These are phyloP conservation scores for Megacollybia platyphylla DNA, from an alignment of 1,284 basidiomycete genomes.

Conservation along the genomic window DNA sequence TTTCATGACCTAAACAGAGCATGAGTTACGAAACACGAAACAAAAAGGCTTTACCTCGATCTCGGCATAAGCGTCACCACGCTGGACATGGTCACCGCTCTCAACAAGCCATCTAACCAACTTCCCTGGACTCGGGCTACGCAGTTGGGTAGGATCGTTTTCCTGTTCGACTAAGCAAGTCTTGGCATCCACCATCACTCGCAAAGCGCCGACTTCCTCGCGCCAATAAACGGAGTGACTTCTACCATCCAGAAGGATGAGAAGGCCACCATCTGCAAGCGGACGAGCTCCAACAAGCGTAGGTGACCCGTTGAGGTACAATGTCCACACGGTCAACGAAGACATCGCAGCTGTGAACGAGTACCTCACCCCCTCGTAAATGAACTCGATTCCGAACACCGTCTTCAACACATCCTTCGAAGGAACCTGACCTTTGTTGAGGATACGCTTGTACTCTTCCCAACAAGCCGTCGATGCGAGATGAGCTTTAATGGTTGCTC, in stretches of 20 bases:
- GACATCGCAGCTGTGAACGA: conserved; percentile 93
- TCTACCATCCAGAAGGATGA: conserved; percentile 85
- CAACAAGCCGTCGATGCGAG: conserved; percentile 84
- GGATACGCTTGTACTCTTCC: conserved; percentile 87
- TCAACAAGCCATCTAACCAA: conserved; percentile 92
- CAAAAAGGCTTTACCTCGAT: conserved; percentile 61
- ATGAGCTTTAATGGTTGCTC: conserved; percentile 94
- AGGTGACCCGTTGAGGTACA: conserved; percentile 92
- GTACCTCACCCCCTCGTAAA: conserved; percentile 94
- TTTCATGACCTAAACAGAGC: conserved; percentile 79
- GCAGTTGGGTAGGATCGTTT: conserved; percentile 96
- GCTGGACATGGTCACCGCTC: conserved; percentile 92
- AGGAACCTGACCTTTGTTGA: conserved; percentile 98
- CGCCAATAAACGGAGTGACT: conserved; percentile 98
- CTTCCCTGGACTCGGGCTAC: conserved; percentile 95
- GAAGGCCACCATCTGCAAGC: conserved; percentile 89
- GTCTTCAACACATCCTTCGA: conserved; percentile 92
- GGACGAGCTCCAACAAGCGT: conserved; percentile 85
- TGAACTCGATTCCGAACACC: conserved; percentile 95
- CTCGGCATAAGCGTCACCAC: conserved; percentile 95
- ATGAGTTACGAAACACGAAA: conserved; percentile 6
- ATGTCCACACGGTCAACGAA: conserved; percentile 80
- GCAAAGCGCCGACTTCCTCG: conserved; percentile 91
- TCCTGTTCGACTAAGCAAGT: conserved; percentile 99
- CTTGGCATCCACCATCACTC: conserved; percentile 93